A percentile compares a stretch with the other conserved stretches of the same genome.
Evolutionary conservation across 2,329 filamentous ascomycete species (phyloP).

Genomic region (Lecanicillium sp.): DNA sequence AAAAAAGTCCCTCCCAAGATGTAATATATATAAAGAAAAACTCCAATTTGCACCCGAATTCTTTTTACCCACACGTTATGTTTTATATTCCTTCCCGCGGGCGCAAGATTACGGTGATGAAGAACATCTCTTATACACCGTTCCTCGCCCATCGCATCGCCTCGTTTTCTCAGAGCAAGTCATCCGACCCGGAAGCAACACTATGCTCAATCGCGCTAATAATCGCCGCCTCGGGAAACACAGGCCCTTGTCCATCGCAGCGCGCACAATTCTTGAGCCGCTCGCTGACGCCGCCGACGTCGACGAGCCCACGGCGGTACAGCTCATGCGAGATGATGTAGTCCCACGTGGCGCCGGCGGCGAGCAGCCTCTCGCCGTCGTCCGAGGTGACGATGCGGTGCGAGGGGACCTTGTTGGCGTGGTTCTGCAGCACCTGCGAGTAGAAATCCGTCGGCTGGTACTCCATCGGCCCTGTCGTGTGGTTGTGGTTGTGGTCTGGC

Average conservation of each 20-base stretch:
- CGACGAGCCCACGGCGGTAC: slow-evolving; percentile 69
- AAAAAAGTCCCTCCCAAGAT: no score
- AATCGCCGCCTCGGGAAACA: slow-evolving; percentile 74
- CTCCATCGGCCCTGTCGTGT: slow-evolving; percentile 59
- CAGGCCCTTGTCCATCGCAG: slow-evolving; percentile 82
- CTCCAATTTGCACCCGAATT: no score
- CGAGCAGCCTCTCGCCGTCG: slow-evolving; percentile 62
- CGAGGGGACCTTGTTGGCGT: slow-evolving; percentile 55
- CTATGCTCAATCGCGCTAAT: slow-evolving; percentile 70
- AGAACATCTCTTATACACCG: no score
- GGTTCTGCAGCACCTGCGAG: slow-evolving; percentile 51
- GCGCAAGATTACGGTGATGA: no score
- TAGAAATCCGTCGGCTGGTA: slow-evolving; percentile 70
- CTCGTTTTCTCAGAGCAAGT: slow-evolving; percentile 56
- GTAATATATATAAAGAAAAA: no score
- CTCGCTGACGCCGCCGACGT: slow-evolving; percentile 75
- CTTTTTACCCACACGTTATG: no score
- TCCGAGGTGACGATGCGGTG: slow-evolving; percentile 62
- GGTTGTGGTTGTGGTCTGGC: slow-evolving; percentile 35
- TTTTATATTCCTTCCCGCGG: no score
- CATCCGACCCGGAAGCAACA: slow-evolving; percentile 68
- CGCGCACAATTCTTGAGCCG: slow-evolving; percentile 65
- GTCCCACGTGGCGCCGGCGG: slow-evolving; percentile 80
- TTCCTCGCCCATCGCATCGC: no score
- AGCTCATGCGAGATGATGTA: slow-evolving; percentile 74